Base-by-base conservation (phyloP, 2,329 filamentous ascomycete genomes). In the Corynespora cassiicola region DNA sequence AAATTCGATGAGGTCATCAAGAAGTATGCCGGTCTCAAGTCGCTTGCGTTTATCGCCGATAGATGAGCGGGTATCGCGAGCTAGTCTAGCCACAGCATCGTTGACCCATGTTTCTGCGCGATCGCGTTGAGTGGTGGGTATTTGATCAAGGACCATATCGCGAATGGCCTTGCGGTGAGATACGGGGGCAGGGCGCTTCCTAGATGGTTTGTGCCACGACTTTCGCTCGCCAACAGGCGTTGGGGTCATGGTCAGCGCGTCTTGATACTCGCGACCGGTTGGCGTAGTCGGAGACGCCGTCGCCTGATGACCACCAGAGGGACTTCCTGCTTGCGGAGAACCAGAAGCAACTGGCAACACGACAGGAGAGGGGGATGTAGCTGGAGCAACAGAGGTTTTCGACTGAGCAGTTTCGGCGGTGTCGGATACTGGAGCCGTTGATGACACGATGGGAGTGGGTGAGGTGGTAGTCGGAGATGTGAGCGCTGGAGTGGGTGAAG, bases 41-140 rank as follows among this genome's bases (percentile, higher is more conserved):
- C 56, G 57, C 32, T 51, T 54, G 46, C 63, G 63, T 42, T 65
- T 66, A 7, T 57, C 50, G 16, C 50, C 51, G 8, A 57, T 42
- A 7, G 35, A 34, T n/a, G 3, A 22, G 9, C 25, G n/a, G 28
- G 54, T 36, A 7, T 56, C 55, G 22, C 45, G 42, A 6, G 36
- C 31, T 4, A 63, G 30, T 12, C 50, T 47, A 1, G 50, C 42
- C 10, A 54, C 42, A 7, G 56, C 35, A 7, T 54, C 32, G 18
- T 56, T 52, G 8, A 53, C 61, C 65, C 65, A 68, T 7, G 38
- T 40, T 4, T 50, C 39, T 11, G 59, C 62, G n/a, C 51, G 43
- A 1, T 31, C 36, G 16, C 39, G 12, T 12, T 22, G 5, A 4
- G 12, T 31, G n/a, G 10, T 7, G 18, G 34, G n/a, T n/a, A 8